Conservation (phyloP, 192 early-diverging fungal genomes). For the Lobosporangium transversale region DNA sequence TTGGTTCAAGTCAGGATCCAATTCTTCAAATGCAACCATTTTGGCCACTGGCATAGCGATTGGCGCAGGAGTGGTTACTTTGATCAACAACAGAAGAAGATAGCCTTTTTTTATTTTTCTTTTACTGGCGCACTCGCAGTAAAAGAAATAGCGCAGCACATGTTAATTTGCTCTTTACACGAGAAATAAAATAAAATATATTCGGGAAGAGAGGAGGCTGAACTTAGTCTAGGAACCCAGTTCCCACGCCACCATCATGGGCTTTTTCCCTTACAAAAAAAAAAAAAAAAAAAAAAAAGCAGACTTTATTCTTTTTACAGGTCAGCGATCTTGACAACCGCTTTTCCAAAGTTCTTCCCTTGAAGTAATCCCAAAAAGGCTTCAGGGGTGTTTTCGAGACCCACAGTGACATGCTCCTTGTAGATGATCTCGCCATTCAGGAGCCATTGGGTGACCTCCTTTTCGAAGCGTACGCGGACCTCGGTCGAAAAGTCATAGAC, state of each 20-base stretch:
- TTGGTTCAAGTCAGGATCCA: conserved; percentile 1
- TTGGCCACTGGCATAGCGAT: conserved; percentile 3
- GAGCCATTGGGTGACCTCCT: conserved; percentile 17
- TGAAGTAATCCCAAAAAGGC: conserved; percentile 14
- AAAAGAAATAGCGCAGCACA: no score
- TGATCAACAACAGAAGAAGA: no score
- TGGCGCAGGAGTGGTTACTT: background rate
- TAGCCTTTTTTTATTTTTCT: no score
- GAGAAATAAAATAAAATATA: no score
- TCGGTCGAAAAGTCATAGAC: conserved; percentile 15
- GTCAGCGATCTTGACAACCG: conserved; percentile 12
- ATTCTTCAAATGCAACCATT: background rate
- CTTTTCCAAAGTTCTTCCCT: conserved; percentile 29
- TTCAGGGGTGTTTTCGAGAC: conserved; percentile 13
- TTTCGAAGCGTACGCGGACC: background rate
- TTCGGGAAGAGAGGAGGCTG: no score
- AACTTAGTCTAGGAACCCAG: no score
- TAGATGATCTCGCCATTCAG: conserved; percentile 19
- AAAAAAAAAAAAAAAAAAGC: background rate
- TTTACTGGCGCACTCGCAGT: no score
- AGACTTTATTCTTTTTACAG: background rate
- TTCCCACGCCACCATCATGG: no score
- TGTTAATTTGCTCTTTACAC: no score
- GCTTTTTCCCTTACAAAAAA: no score
- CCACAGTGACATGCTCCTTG: conserved; percentile 4